Evolutionary conservation across 1,284 basidiomycete species (phyloP).

Genomic region (Earliella scabrosa): DNA sequence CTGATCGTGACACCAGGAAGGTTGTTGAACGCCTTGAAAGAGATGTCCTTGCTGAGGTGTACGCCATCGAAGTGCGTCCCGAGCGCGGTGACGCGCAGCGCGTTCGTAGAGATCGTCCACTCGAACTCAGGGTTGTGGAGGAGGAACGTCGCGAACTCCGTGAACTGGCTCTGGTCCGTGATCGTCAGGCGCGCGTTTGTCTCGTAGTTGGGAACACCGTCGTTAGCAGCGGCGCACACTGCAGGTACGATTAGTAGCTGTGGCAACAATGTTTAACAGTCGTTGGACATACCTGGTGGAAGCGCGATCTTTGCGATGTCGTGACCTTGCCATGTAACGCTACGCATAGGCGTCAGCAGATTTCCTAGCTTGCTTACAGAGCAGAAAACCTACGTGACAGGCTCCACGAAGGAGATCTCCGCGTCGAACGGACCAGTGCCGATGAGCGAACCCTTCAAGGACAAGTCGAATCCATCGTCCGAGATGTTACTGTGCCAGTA

Average conservation of each 20-base stretch:
- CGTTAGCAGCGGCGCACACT: slow-evolving; percentile 67
- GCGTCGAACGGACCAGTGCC: slow-evolving; percentile 71
- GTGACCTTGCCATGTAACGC: slow-evolving; percentile 70
- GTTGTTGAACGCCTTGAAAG: slow-evolving; percentile 75
- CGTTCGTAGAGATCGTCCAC: slow-evolving; percentile 73
- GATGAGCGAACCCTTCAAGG: slow-evolving; percentile 61
- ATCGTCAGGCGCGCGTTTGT: slow-evolving; percentile 58
- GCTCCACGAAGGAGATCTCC: slow-evolving; percentile 62
- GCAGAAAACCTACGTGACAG: slow-evolving; percentile 45
- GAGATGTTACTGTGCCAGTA: slow-evolving; percentile 47
- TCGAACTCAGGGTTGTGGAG: slow-evolving; percentile 70
- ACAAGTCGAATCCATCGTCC: slow-evolving; percentile 64
- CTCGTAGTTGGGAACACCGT: slow-evolving; percentile 68
- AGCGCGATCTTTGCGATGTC: slow-evolving; percentile 70
- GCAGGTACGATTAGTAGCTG: too few species aligned
- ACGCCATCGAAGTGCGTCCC: slow-evolving; percentile 75
- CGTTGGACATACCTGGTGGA: slow-evolving; percentile 49
- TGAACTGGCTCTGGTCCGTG: slow-evolving; percentile 58
- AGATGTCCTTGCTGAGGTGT: slow-evolving; percentile 63
- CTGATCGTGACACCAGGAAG: slow-evolving; percentile 71
- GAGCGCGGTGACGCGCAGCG: slow-evolving; percentile 66
- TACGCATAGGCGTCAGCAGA: too few species aligned
- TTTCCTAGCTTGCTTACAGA: too few species aligned
- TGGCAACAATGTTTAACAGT: not conserved
- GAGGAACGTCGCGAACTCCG: slow-evolving; percentile 68